A percentile compares a stretch with the other conserved stretches of the same genome.
phyloP scores from a whole-genome alignment of 2,329 filamentous ascomycete species.

The Coccinonectria pachysandricola region DNA sequence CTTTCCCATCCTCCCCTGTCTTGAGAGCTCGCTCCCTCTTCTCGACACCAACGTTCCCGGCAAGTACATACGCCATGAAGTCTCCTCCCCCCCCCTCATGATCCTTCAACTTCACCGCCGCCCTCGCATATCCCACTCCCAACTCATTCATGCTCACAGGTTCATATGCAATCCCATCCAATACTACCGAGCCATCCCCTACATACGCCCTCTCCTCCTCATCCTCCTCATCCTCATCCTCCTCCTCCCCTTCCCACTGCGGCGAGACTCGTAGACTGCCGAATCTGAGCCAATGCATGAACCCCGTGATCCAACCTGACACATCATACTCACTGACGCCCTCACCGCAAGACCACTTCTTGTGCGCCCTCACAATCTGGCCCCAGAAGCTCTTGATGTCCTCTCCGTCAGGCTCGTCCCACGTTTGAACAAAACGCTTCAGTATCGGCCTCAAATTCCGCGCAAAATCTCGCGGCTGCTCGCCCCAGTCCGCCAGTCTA shows the following conservation, averaged over 20 bases:
- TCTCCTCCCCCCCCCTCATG: slow-evolving; percentile 14
- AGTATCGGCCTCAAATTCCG: slow-evolving; percentile 34
- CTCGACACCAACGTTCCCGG: slow-evolving; percentile 27
- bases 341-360: slow-evolving; percentile 18
- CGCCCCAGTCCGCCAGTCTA: slow-evolving; percentile 31
- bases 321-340: slow-evolving; percentile 26
- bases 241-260: slow-evolving; percentile 2
- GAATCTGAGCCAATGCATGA: slow-evolving; percentile 32
- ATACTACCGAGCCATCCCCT: too few relatives aligned
- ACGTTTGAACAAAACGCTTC: slow-evolving; percentile 32
- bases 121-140: slow-evolving; percentile 29
- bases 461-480: slow-evolving; percentile 29
- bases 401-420: slow-evolving; percentile 26
- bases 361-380: slow-evolving; percentile 28
- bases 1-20: slow-evolving; percentile 29
- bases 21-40: too few relatives aligned
- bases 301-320: slow-evolving; percentile 39
- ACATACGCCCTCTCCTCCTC: too few relatives aligned
- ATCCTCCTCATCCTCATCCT: too few relatives aligned
- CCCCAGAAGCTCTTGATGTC: slow-evolving; percentile 33
- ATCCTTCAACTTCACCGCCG: slow-evolving; percentile 28
- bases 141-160: slow-evolving; percentile 18
- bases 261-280: slow-evolving; percentile 19
- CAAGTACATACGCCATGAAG: slow-evolving; percentile 26
- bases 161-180: slow-evolving; percentile 23